These are phyloP conservation scores for Fremontodendron californicum DNA, from an alignment of 345 rosid species.

Conservation along the genomic window DNA sequence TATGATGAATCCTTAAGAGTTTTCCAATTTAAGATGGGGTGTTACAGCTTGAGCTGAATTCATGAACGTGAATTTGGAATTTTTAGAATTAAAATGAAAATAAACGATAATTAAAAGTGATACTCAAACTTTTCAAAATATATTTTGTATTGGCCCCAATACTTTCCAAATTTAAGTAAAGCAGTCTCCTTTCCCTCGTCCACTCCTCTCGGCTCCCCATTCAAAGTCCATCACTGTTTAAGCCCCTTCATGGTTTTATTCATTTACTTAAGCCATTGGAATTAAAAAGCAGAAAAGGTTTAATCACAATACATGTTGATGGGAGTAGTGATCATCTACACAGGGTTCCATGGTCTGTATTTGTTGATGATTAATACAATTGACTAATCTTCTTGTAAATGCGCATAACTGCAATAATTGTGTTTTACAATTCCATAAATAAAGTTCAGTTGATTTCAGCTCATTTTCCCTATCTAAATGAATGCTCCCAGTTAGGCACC, in stretches of 20 bases:
- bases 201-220: background rate
- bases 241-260: background rate
- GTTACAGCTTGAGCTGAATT: no score
- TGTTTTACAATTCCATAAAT: background rate
- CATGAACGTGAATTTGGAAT: background rate
- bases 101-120: no score
- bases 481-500: no score
- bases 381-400: background rate
- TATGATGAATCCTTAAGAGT: no score
- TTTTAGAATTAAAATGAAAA: background rate
- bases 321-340: background rate
- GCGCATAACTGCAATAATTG: background rate
- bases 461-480: background rate
- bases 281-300: background rate
- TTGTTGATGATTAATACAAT: background rate
- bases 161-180: background rate
- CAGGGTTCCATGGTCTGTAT: background rate
- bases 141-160: background rate
- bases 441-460: background rate
- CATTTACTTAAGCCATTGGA: background rate
- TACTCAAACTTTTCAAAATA: background rate
- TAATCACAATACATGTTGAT: constrained; percentile 15
- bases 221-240: background rate
- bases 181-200: no score
- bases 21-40: no score